Conservation (phyloP, 495 filamentous ascomycete genomes). For the Aspergillus ostianus region DNA sequence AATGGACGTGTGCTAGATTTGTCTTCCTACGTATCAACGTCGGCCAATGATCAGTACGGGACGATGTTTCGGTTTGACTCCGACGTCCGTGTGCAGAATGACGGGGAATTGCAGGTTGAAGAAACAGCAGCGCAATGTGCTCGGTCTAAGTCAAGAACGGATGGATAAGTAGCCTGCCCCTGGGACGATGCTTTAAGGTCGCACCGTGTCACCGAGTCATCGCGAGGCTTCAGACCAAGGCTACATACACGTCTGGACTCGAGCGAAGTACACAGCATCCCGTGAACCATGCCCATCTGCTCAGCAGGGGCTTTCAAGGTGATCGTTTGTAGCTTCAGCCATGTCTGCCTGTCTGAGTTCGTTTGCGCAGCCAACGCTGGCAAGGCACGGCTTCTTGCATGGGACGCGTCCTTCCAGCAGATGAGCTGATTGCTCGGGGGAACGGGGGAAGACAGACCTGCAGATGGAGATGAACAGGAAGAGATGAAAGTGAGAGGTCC, state of each 20-base stretch:
- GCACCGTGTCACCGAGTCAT: background rate
- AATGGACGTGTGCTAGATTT: background rate
- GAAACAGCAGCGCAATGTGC: background rate
- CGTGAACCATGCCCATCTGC: background rate
- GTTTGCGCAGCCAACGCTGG: background rate
- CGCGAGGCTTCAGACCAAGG: background rate
- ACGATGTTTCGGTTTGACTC: background rate
- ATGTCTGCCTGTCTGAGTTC: background rate
- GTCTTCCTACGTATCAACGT: background rate
- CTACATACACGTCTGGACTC: background rate
- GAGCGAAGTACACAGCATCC: background rate
- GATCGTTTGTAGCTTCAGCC: background rate
- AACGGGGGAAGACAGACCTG: background rate
- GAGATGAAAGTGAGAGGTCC: background rate
- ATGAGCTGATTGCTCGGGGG: background rate
- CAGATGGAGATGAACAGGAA: background rate
- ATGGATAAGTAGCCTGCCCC: background rate
- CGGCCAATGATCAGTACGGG: background rate
- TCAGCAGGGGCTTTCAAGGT: background rate
- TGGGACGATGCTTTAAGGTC: background rate
- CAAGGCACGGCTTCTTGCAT: background rate
- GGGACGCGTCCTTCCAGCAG: background rate
- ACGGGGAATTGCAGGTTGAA: background rate
- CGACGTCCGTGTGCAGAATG: background rate
- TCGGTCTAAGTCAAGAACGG: background rate